phyloP scores from a whole-genome alignment of 1,284 basidiomycete species.

The Ustilago curta region DNA sequence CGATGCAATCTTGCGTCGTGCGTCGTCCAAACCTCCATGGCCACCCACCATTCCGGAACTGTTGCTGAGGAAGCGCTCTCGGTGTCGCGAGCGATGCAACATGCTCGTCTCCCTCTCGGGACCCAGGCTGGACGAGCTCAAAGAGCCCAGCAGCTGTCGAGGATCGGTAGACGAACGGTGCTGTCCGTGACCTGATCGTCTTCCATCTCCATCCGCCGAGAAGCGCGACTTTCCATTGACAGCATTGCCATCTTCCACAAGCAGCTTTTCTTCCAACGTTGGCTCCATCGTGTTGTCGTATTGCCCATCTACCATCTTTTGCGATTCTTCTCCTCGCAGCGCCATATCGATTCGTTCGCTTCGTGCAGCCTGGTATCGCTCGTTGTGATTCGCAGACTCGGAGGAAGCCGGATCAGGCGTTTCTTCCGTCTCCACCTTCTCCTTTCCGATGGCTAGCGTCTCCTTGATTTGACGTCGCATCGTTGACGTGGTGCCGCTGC shows the following conservation, averaged over 20 bases:
- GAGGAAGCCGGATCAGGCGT: constrained; percentile 1
- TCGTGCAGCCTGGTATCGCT: constrained; percentile 36
- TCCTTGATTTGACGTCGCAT: constrained; percentile 44
- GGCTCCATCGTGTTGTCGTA: constrained; percentile 49
- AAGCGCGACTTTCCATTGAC: constrained; percentile 26
- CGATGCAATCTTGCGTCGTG: constrained; percentile 33
- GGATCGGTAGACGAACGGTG: constrained; percentile 20
- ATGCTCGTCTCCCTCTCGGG: constrained; percentile 37
- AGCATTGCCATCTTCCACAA: constrained; percentile 29
- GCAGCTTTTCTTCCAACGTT: constrained; percentile 50
- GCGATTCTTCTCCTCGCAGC: constrained; percentile 31
- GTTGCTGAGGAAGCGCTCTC: constrained; percentile 24
- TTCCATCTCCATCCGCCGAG: constrained; percentile 7
- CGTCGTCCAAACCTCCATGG: constrained; percentile 15
- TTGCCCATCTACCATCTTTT: constrained; percentile 42
- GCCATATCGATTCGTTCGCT: constrained; percentile 33
- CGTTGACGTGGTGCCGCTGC: constrained; percentile 23
- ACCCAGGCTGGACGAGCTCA: constrained; percentile 25
- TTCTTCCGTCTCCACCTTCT: constrained; percentile 18
- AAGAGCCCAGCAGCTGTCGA: constrained; percentile 28
- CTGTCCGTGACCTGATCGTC: constrained; percentile 9
- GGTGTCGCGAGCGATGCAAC: constrained; percentile 31
- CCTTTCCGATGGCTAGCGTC: constrained; percentile 18
- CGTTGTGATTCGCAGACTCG: constrained; percentile 34
- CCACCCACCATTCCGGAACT: neutral